These are phyloP conservation scores for Piromyces sp. DNA, from an alignment of 192 early-diverging fungal genomes.

Conservation along the genomic window DNA sequence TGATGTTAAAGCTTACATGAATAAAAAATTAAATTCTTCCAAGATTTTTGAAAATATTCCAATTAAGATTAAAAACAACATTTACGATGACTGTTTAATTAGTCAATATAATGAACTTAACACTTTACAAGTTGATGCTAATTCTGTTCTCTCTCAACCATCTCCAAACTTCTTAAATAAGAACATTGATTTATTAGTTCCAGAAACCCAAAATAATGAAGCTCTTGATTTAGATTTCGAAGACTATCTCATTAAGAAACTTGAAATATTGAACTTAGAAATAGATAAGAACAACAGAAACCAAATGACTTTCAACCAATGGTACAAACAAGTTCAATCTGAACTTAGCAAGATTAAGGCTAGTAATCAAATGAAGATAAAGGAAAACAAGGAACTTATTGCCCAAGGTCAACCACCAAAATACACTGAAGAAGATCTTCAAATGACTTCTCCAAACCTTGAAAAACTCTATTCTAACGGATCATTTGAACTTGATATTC, in stretches of 20 bases:
- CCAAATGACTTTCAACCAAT: slow-evolving; percentile 81
- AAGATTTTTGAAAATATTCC: slow-evolving; percentile 83
- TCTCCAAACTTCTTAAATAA: slow-evolving; percentile 18
- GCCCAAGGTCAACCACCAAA: slow-evolving; percentile 47
- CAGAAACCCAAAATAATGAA: neutral
- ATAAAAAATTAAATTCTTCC: slow-evolving; percentile 61
- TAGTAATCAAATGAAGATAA: slow-evolving; percentile 36
- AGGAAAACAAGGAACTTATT: slow-evolving; percentile 54
- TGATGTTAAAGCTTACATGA: slow-evolving; percentile 58
- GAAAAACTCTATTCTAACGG: slow-evolving; percentile 49
- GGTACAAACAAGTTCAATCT: slow-evolving; percentile 78
- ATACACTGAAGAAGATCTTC: slow-evolving; percentile 57
- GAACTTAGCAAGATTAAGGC: slow-evolving; percentile 64
- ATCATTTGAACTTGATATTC: slow-evolving; percentile 75
- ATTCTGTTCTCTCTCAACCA: slow-evolving; percentile 37
- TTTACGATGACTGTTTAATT: neutral
- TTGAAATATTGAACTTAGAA: neutral
- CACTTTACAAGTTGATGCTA: slow-evolving; percentile 26
- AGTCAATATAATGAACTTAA: slow-evolving; percentile 24
- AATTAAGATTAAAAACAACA: slow-evolving; percentile 55
- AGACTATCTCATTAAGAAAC: neutral
- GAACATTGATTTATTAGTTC: slow-evolving; percentile 3
- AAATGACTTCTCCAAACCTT: slow-evolving; percentile 39
- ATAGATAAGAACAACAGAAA: slow-evolving; percentile 83
- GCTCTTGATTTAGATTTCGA: neutral